Conservation (phyloP, 1,139 yeast genomes). For the Debaryomyces subglobosus region DNA sequence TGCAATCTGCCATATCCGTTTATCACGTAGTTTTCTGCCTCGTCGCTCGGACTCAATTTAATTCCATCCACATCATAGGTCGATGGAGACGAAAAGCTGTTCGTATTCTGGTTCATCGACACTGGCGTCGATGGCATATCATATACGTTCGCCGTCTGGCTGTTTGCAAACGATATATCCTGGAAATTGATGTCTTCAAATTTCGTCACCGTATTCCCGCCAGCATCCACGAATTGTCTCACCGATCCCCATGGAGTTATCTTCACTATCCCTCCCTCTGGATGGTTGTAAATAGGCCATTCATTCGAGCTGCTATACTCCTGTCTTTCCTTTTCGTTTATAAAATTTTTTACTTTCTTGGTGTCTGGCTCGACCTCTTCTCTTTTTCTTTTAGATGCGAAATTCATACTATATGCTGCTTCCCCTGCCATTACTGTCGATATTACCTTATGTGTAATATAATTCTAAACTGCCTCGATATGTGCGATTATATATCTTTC, state of each 20-base stretch:
- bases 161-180: slow-evolving; percentile 31
- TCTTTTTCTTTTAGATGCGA: slow-evolving; percentile 29
- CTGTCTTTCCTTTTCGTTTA: slow-evolving; percentile 26
- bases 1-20: slow-evolving; percentile 35
- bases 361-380: slow-evolving; percentile 25
- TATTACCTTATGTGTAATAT: background rate
- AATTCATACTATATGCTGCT: slow-evolving; percentile 13
- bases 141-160: slow-evolving; percentile 17
- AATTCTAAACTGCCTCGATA: background rate
- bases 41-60: slow-evolving; percentile 41
- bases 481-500: background rate
- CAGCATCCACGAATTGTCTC: slow-evolving; percentile 37
- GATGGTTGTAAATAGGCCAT: slow-evolving; percentile 65
- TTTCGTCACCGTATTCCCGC: slow-evolving; percentile 43
- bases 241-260: slow-evolving; percentile 64
- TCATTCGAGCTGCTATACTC: slow-evolving; percentile 40
- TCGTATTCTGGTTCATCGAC: slow-evolving; percentile 25
- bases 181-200: slow-evolving; percentile 48
- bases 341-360: slow-evolving; percentile 27
- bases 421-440: background rate
- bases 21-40: slow-evolving; percentile 44
- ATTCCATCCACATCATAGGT: slow-evolving; percentile 12
- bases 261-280: slow-evolving; percentile 66
- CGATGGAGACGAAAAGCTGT: slow-evolving; percentile 12
- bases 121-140: slow-evolving; percentile 42